Evolutionary conservation across 192 early-diverging fungal genomes (phyloP).

Genomic region (Backusella tarrabulga): DNA sequence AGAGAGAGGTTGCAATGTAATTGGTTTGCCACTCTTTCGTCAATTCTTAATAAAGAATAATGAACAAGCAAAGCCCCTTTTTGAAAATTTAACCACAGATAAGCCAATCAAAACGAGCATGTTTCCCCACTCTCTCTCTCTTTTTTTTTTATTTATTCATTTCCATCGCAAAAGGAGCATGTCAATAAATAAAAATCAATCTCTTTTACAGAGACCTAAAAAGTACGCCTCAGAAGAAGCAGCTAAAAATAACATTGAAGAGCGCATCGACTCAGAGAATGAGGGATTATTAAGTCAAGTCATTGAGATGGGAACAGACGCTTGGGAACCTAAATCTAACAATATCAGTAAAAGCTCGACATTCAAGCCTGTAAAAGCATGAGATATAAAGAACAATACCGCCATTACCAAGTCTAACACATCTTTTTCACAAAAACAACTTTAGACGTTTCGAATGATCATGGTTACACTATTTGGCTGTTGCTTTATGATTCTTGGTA

Average conservation of each 20-base stretch:
- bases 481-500: not conserved
- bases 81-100: not conserved
- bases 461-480: not conserved
- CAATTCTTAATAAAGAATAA: too few species aligned
- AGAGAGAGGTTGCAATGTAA: conserved; percentile 58
- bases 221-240: not conserved
- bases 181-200: not conserved
- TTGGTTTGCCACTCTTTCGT: too few species aligned
- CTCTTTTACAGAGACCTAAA: not conserved
- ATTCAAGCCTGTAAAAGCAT: not conserved
- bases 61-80: too few species aligned
- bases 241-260: not conserved
- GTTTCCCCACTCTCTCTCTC: not conserved
- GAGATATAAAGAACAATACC: not conserved
- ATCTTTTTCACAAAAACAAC: not conserved
- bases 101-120: not conserved
- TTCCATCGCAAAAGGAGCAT: not conserved
- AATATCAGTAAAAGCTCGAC: not conserved
- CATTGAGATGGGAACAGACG: conserved; percentile 5
- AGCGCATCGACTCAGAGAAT: not conserved
- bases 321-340: not conserved
- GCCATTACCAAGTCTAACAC: not conserved
- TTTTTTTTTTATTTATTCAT: not conserved
- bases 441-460: not conserved
- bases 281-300: not conserved